Conservation (phyloP, 768 basidiomycete genomes). For the Lanmaoa pseudosensibilis region DNA sequence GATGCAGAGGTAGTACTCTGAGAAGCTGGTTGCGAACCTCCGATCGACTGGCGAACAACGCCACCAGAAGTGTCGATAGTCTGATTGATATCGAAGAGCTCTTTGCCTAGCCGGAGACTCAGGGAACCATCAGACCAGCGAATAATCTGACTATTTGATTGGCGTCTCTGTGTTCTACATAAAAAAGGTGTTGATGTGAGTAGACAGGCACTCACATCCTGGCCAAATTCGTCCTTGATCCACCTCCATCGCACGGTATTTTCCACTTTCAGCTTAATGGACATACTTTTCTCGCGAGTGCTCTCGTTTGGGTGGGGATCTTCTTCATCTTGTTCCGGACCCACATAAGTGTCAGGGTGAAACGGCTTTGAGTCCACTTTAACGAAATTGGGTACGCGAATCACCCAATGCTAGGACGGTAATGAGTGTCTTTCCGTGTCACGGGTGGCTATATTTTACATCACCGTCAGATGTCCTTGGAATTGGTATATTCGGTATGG, state of each 20-base stretch:
- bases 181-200: neutral
- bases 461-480: slow-evolving; percentile 79
- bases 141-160: slow-evolving; percentile 89
- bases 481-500: slow-evolving; percentile 85
- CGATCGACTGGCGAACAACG: slow-evolving; percentile 56
- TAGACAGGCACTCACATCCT: slow-evolving; percentile 59
- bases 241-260: slow-evolving; percentile 97
- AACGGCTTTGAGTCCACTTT: slow-evolving; percentile 88
- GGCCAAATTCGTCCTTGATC: slow-evolving; percentile 71
- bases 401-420: slow-evolving; percentile 69
- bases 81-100: slow-evolving; percentile 88
- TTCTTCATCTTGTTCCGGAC: slow-evolving; percentile 76
- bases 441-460: slow-evolving; percentile 45
- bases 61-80: slow-evolving; percentile 76
- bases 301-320: slow-evolving; percentile 57
- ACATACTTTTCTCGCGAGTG: slow-evolving; percentile 76
- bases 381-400: slow-evolving; percentile 92
- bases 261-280: slow-evolving; percentile 85
- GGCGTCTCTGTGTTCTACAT: slow-evolving; percentile 53
- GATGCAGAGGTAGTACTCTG: slow-evolving; percentile 43
- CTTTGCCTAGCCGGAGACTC: slow-evolving; percentile 89
- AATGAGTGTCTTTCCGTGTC: slow-evolving; percentile 7
- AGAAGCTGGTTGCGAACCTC: slow-evolving; percentile 42
- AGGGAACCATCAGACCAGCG: slow-evolving; percentile 95
- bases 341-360: slow-evolving; percentile 81